phyloP scores from a whole-genome alignment of 2,329 filamentous ascomycete genomes.

The Blastomyces parvus region DNA sequence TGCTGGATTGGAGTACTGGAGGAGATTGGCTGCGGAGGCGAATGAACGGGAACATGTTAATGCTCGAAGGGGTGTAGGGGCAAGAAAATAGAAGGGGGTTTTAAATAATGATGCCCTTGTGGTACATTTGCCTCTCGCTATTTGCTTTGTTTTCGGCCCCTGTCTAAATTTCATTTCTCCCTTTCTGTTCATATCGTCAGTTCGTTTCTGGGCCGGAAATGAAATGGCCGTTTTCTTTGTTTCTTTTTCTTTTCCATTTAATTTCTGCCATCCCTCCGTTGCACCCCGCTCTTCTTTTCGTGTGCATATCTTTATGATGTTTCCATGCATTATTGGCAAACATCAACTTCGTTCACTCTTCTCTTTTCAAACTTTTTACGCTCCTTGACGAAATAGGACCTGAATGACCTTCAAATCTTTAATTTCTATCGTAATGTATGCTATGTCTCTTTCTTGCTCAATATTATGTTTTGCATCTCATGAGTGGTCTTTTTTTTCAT shows the following conservation, averaged over 20 bases:
- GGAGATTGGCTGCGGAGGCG: neutral
- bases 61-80: neutral
- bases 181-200: neutral
- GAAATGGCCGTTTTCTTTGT: neutral
- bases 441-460: neutral
- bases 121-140: neutral
- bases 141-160: neutral
- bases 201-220: neutral
- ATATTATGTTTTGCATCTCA: neutral
- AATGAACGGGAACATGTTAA: neutral
- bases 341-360: neutral
- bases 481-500: neutral
- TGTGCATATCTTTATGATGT: slow-evolving; percentile 1
- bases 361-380: neutral
- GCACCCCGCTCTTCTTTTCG: neutral
- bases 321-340: neutral
- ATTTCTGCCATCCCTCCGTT: neutral
- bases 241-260: neutral
- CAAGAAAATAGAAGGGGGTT: neutral
- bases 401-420: neutral
- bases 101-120: neutral
- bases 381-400: neutral
- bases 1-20: slow-evolving; percentile 7
- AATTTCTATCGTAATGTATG: neutral
- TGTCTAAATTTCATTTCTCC: neutral